These are phyloP conservation scores for Ceratocystis colombiana DNA, from an alignment of 2,329 filamentous ascomycete genomes.

Conservation along the genomic window DNA sequence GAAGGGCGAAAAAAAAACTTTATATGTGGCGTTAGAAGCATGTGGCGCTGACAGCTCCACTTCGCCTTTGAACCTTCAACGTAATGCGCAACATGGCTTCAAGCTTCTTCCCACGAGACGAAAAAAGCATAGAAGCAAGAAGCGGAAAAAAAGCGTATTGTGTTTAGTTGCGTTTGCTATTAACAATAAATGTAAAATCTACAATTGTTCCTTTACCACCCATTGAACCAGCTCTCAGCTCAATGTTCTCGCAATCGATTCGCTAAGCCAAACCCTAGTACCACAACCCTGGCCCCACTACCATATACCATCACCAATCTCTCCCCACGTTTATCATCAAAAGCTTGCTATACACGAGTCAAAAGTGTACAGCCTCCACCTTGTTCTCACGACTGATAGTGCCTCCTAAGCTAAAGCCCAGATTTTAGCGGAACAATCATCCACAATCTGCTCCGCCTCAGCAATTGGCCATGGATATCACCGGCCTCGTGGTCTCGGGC, in stretches of 20 bases:
- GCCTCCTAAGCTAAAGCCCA: background rate
- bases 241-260: no score
- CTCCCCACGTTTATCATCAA: no score
- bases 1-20: background rate
- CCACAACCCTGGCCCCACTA: background rate
- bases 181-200: no score
- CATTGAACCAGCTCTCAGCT: no score
- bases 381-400: background rate
- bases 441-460: background rate
- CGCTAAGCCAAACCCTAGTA: background rate
- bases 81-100: background rate
- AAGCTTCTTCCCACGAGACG: background rate
- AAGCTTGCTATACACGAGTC: no score
- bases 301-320: background rate
- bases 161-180: no score
- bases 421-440: background rate
- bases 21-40: background rate
- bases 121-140: background rate
- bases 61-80: background rate
- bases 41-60: background rate
- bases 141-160: no score
- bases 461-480: slow-evolving; percentile 66
- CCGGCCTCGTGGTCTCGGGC: slow-evolving; percentile 66
- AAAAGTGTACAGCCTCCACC: no score
- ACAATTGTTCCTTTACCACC: no score